phyloP scores from a whole-genome alignment of 1,139 yeast species.

The Pichia cactophila region DNA sequence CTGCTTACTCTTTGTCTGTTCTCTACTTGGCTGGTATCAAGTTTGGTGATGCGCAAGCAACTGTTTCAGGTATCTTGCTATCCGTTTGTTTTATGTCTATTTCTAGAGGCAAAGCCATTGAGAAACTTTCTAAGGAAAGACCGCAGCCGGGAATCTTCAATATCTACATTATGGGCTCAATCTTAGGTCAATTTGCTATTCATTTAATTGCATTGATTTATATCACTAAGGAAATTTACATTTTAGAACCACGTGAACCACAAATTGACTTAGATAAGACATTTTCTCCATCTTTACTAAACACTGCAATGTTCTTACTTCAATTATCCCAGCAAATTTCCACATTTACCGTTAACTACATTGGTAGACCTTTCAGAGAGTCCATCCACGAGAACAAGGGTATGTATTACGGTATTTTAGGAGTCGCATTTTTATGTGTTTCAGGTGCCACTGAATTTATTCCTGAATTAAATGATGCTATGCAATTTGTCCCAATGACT shows the following conservation, averaged over 20 bases:
- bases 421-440: conserved; percentile 82
- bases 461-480: conserved; percentile 88
- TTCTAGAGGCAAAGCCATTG: conserved; percentile 87
- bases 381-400: conserved; percentile 86
- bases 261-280: conserved; percentile 82
- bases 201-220: conserved; percentile 80
- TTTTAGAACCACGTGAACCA: conserved; percentile 86
- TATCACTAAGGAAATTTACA: conserved; percentile 74
- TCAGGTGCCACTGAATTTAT: conserved; percentile 91
- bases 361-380: conserved; percentile 95
- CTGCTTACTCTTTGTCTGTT: conserved; percentile 92
- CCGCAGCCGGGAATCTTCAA: conserved; percentile 98
- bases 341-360: conserved; percentile 95
- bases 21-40: conserved; percentile 95
- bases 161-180: conserved; percentile 93
- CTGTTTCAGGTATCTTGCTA: conserved; percentile 82
- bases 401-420: conserved; percentile 91
- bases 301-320: conserved; percentile 91
- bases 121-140: conserved; percentile 84
- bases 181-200: conserved; percentile 90
- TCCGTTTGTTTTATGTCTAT: conserved; percentile 94
- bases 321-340: conserved; percentile 96
- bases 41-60: conserved; percentile 96
- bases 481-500: conserved; percentile 87
- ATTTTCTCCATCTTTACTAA: conserved; percentile 81